Percentiles rank a stretch among this genome's conserved stretches.
These are phyloP conservation scores for Nannochloris sp. DNA, from an alignment of 139 green algal genomes.

Conservation along the genomic window DNA sequence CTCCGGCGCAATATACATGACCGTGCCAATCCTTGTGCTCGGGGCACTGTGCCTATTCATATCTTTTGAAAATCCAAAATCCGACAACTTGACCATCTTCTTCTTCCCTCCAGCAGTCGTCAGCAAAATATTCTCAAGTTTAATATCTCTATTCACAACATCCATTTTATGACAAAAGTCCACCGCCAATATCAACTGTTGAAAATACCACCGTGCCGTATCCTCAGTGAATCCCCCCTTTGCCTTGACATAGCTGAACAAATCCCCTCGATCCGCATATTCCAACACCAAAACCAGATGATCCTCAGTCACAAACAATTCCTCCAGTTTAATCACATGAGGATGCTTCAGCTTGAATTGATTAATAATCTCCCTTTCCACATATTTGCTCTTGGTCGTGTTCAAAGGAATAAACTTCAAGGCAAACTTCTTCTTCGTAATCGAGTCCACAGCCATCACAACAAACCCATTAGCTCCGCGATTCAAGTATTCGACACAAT, in stretches of 20 bases:
- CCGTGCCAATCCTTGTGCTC: conserved; percentile 21
- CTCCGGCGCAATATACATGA: conserved; percentile 94
- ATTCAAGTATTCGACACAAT: conserved; percentile 9
- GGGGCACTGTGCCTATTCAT: conserved; percentile 6
- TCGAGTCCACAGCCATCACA: conserved; percentile 2
- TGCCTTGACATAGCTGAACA: conserved; percentile 63
- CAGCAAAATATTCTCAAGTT: conserved; percentile 16
- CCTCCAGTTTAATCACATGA: conserved; percentile 89
- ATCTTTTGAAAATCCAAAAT: conserved; percentile 20
- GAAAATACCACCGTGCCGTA: conserved; percentile 96
- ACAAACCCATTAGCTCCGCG: conserved; percentile 25
- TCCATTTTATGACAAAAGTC: conserved; percentile 58
- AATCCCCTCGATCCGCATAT: conserved; percentile 58
- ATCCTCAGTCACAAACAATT: conserved; percentile 45
- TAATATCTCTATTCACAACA: conserved; percentile 25
- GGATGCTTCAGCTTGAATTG: conserved; percentile 86
- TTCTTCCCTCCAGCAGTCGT: background rate
- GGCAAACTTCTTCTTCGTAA: conserved; percentile 7
- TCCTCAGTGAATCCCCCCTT: conserved; percentile 79
- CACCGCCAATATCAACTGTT: conserved; percentile 92
- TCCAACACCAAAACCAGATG: conserved; percentile 76
- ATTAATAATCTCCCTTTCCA: conserved; percentile 94
- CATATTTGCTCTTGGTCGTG: conserved; percentile 70
- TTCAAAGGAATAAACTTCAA: conserved; percentile 26
- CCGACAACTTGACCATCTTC: conserved; percentile 33